Conservation (phyloP, 2,329 filamentous ascomycete species). For the Pezicula rhizophila region DNA sequence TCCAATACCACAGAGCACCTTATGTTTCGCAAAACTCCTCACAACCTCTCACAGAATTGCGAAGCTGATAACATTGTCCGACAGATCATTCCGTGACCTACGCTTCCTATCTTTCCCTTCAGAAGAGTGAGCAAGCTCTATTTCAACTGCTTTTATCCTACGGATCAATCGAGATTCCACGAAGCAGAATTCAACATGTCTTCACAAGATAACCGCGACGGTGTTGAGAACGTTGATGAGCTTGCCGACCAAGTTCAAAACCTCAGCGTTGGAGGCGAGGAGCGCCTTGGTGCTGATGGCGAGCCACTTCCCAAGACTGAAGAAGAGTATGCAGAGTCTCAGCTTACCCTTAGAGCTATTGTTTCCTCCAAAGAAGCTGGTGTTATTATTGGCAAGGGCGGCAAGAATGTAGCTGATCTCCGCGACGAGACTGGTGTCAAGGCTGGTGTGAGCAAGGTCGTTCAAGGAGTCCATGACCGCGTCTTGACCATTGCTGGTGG, state of each 20-base stretch:
- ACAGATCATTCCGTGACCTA: constrained; percentile 4
- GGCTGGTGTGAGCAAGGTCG: constrained; percentile 97
- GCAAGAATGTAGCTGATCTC: constrained; percentile 96
- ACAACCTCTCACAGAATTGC: no score
- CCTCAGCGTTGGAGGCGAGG: constrained; percentile 58
- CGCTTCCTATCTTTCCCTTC: neutral
- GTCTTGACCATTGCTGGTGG: constrained; percentile 92
- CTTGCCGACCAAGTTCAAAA: constrained; percentile 57
- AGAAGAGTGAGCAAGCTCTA: neutral
- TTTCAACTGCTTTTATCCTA: neutral
- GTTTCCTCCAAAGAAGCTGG: constrained; percentile 98
- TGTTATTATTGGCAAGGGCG: constrained; percentile 97
- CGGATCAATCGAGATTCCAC: neutral
- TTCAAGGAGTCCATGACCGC: constrained; percentile 93
- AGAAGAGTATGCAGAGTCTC: constrained; percentile 89
- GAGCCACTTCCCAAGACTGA: constrained; percentile 84
- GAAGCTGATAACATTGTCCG: neutral
- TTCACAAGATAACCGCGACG: constrained; percentile 24
- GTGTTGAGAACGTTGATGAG: constrained; percentile 36
- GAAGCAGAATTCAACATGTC: constrained; percentile 19
- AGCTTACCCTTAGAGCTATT: constrained; percentile 92
- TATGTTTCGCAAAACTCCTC: no score
- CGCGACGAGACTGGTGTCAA: constrained; percentile 97
- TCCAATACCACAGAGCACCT: no score
- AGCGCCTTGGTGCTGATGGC: constrained; percentile 63